phyloP scores from a whole-genome alignment of 192 early-diverging fungal genomes.

The Entomortierella chlamydospora region DNA sequence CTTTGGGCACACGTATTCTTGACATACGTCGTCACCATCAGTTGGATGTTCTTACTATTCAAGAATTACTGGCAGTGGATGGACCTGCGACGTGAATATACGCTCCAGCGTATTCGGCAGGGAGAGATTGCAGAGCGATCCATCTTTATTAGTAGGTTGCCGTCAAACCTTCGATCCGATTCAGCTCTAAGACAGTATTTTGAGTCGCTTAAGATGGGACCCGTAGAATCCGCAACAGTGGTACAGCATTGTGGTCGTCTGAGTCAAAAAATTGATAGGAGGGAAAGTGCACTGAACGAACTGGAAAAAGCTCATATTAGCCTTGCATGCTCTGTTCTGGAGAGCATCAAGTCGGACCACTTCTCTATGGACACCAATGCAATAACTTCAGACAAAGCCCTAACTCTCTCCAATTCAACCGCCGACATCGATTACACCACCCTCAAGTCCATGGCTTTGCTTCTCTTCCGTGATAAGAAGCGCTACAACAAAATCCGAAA shows the following conservation, averaged over 20 bases:
- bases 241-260: slow-evolving; percentile 63
- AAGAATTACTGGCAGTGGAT: slow-evolving; percentile 68
- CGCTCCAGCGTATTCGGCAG: slow-evolving; percentile 42
- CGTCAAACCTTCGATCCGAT: slow-evolving; percentile 61
- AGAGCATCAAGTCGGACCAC: slow-evolving; percentile 19
- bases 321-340: slow-evolving; percentile 47
- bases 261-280: slow-evolving; percentile 50
- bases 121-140: slow-evolving; percentile 59
- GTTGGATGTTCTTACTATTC: slow-evolving; percentile 66
- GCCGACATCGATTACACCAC: slow-evolving; percentile 3
- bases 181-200: slow-evolving; percentile 61
- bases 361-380: neutral
- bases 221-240: slow-evolving; percentile 63
- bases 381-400: slow-evolving; percentile 3
- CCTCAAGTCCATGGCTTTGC: slow-evolving; percentile 13
- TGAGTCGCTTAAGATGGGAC: slow-evolving; percentile 64
- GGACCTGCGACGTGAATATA: slow-evolving; percentile 57
- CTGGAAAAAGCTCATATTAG: slow-evolving; percentile 62
- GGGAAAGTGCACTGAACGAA: slow-evolving; percentile 52
- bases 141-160: slow-evolving; percentile 67
- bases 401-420: neutral
- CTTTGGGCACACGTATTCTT: slow-evolving; percentile 68
- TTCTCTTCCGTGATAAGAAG: slow-evolving; percentile 35
- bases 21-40: slow-evolving; percentile 56
- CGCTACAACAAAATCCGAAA: slow-evolving; percentile 26